A percentile compares a stretch with the other conserved stretches of the same genome.
Evolutionary conservation across 2,329 filamentous ascomycete genomes (phyloP).

Genomic region (Aspergillus brasiliensis): DNA sequence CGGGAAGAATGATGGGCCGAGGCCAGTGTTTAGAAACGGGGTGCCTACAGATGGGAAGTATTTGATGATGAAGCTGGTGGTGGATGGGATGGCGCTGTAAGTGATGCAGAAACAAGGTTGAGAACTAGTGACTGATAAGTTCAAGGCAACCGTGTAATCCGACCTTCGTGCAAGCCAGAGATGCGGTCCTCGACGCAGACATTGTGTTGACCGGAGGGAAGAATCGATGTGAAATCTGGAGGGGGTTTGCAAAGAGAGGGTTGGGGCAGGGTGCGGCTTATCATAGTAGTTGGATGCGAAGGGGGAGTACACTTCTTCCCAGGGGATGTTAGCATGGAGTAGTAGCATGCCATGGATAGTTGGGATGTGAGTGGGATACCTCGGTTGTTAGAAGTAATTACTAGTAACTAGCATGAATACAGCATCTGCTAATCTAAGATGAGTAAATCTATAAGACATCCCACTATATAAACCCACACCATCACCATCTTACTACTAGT

Average conservation of each 20-base stretch:
- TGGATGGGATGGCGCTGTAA: slow-evolving; percentile 21
- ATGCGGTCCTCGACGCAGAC: slow-evolving; percentile 21
- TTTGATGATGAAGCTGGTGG: slow-evolving; percentile 19
- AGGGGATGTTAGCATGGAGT: not conserved
- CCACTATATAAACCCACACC: not conserved
- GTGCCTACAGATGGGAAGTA: slow-evolving; percentile 19
- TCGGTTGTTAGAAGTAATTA: not conserved
- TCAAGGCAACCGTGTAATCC: slow-evolving; percentile 21
- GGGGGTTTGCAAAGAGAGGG: slow-evolving; percentile 18
- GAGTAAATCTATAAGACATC: no score
- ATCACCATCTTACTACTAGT: not conserved
- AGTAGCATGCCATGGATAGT: not conserved
- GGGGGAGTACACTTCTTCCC: not conserved
- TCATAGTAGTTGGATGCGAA: not conserved
- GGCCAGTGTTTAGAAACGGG: slow-evolving; percentile 2
- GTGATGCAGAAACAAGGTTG: no score
- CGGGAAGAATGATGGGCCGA: slow-evolving; percentile 14
- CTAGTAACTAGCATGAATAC: no score
- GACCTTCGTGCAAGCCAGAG: slow-evolving; percentile 17
- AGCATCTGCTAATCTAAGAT: no score
- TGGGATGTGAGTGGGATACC: not conserved
- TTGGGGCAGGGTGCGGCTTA: slow-evolving; percentile 12
- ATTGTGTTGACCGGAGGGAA: slow-evolving; percentile 10
- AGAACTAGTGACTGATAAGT: not conserved
- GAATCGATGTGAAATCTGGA: slow-evolving; percentile 22